Evolutionary conservation across 2,329 filamentous ascomycete genomes (phyloP).

Genomic region (Colletotrichum sp.): DNA sequence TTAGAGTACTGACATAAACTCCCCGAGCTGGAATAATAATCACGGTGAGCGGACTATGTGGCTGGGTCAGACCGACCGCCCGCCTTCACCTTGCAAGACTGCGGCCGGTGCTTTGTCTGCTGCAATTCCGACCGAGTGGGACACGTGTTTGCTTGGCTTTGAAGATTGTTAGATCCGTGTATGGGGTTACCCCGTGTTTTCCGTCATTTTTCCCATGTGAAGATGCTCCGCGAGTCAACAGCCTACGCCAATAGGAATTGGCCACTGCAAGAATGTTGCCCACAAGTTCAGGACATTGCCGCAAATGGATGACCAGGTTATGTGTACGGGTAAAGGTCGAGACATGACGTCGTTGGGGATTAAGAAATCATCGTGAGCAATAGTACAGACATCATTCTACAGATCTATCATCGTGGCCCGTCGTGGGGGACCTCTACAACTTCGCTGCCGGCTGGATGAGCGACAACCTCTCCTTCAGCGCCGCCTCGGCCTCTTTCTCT

Average conservation of each 20-base stretch:
- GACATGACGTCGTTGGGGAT: not conserved
- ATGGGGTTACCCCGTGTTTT: slow-evolving; percentile 1
- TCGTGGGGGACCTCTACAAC: slow-evolving; percentile 46
- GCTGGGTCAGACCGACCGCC: not conserved
- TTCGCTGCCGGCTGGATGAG: slow-evolving; percentile 64
- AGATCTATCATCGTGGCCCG: not conserved
- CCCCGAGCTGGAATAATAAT: not conserved
- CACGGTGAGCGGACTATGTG: not conserved
- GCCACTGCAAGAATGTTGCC: not conserved
- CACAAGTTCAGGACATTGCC: not conserved
- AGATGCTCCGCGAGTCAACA: slow-evolving; percentile 15
- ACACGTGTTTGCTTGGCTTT: slow-evolving; percentile 10
- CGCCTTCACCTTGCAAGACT: not conserved
- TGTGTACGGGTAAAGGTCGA: not conserved
- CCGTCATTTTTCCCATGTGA: slow-evolving; percentile 7
- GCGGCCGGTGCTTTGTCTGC: not conserved
- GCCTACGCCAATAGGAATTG: not conserved
- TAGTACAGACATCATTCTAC: not conserved
- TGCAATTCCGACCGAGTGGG: not conserved
- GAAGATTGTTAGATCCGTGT: not conserved
- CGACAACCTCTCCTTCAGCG: slow-evolving; percentile 63
- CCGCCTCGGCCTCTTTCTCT: slow-evolving; percentile 75
- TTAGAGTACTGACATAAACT: not conserved
- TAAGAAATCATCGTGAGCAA: not conserved
- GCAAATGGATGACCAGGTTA: not conserved